Percentiles rank a stretch among this genome's conserved stretches.
phyloP scores from a whole-genome alignment of 1,139 yeast species.

The Nakaseomyces glabratus region DNA sequence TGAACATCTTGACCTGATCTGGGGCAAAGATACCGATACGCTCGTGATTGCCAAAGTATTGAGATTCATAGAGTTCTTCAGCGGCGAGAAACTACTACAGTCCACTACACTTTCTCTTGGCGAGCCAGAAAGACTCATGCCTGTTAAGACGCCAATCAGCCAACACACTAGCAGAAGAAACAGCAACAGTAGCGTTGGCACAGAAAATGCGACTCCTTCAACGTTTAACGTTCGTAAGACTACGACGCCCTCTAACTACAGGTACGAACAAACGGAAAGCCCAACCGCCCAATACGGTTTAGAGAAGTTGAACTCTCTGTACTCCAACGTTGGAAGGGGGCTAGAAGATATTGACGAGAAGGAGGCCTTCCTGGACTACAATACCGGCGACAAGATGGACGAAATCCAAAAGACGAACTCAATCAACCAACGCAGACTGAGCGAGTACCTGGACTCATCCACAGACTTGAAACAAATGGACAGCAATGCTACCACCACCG shows the following conservation, averaged over 20 bases:
- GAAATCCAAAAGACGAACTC: conserved; percentile 4
- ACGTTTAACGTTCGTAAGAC: background rate
- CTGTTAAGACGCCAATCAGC: background rate
- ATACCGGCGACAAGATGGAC: background rate
- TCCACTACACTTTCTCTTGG: background rate
- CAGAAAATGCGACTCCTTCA: background rate
- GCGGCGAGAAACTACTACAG: conserved; percentile 2
- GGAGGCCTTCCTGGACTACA: conserved; percentile 2
- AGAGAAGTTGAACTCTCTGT: conserved; percentile 2
- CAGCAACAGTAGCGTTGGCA: background rate
- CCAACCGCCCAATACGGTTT: conserved; percentile 3
- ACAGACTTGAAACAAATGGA: conserved; percentile 6
- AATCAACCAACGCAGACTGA: conserved; percentile 7
- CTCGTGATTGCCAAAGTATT: conserved; percentile 48
- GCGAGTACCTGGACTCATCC: conserved; percentile 7
- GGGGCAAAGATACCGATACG: conserved; percentile 67
- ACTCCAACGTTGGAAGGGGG: background rate
- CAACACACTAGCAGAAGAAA: background rate
- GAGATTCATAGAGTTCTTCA: conserved; percentile 28
- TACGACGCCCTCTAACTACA: background rate
- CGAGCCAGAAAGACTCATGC: conserved; percentile 4
- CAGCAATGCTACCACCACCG: conserved; percentile 6
- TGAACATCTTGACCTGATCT: conserved; percentile 82
- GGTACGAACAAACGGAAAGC: conserved; percentile 1
- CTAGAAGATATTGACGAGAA: conserved; percentile 1